Base-by-base conservation (phyloP, 768 basidiomycete species). In the Sporobolomyces roseus region DNA sequence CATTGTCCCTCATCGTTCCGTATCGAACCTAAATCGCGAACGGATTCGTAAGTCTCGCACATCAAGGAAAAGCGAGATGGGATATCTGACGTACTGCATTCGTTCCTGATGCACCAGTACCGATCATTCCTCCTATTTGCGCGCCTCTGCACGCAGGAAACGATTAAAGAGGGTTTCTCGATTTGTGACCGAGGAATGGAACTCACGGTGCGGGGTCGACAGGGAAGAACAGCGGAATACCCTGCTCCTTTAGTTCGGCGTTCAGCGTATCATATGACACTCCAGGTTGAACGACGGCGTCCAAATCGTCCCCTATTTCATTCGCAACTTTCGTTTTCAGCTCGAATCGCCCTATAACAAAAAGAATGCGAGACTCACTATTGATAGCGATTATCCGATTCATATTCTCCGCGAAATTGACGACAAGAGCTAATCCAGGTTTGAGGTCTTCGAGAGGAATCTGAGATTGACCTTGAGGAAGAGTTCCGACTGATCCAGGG, bases 21-120 rank as follows among this genome's bases (percentile, higher is more conserved):
- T 73, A 73, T 3, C 68, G 61, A n/a, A n/a, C n/a, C n/a, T n/a
- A n/a, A n/a, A n/a, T n/a, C n/a, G n/a, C n/a, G n/a, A n/a, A n/a
- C n/a, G n/a, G n/a, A n/a, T n/a, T n/a, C n/a, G n/a, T n/a, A n/a
- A n/a, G n/a, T n/a, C n/a, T n/a, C n/a, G n/a, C n/a, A n/a, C n/a
- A n/a, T n/a, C n/a, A n/a, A n/a, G n/a, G n/a, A n/a, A n/a, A n/a
- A n/a, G n/a, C n/a, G n/a, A n/a, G n/a, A n/a, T n/a, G n/a, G n/a
- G n/a, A n/a, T n/a, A n/a, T n/a, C n/a, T n/a, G n/a, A n/a, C n/a
- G n/a, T 1, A 73, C 72, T 0, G 72, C 72, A 38, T 83, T 79
- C 84, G 90, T 91, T 59, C 90, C 90, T 55, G 85, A 87, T 75
- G 90, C 92, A 9, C 89, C 89, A 1, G 91, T 94, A 7, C 87